Base-by-base conservation (phyloP, 345 rosid species). In the Citrus maxima region DNA sequence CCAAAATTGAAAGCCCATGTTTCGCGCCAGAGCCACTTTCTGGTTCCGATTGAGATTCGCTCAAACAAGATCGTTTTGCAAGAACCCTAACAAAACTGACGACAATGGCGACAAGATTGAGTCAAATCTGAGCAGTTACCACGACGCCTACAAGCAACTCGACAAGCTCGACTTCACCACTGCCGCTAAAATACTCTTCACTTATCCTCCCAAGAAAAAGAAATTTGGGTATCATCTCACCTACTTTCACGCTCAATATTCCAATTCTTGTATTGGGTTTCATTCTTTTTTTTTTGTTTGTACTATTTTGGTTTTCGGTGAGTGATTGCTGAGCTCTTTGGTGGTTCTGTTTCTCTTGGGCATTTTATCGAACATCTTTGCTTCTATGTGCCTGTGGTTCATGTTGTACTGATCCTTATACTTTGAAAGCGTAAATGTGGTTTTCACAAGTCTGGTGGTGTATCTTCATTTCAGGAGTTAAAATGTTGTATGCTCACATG, bases 151-250 rank as follows among this genome's bases (percentile, higher is more conserved):
- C 65, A 80, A 82, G 81, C 89, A 90, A 81, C 88, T 96, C 24
- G 93, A 90, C 60, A 91, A 90, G 46, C 92, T 94, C 56, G 95
- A 96, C 82, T 92, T 94, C 88, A 82, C 69, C 76, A 88, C 90
- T 10, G 97, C 99, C 32, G 82, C 97, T 56, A 87, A 90, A 83
- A 93, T 96, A 51, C 85, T 96, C 80, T 93, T 93, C 88, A 81
- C 88, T 70, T 85, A 80, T n/a, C 84, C 90, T 27, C 88, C 94
- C 2, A 93, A 87, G 79, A 87, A 85, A 74, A 90, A 87, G 80
- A 87, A 91, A 77, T 93, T 94, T 64, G 99, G 98, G 98, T 96
- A 91, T 63, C 77, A 27, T 21, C 35, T 21, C 69, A 46, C 51
- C 18, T 71, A 22, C 66, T 54, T 74, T 67, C 62, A 14, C 55